Evolutionary conservation across 2,329 filamentous ascomycete species (phyloP), one percentile per base, ranked within the genome.

Genomic region (Sporothrix euskadiensis): DNA sequence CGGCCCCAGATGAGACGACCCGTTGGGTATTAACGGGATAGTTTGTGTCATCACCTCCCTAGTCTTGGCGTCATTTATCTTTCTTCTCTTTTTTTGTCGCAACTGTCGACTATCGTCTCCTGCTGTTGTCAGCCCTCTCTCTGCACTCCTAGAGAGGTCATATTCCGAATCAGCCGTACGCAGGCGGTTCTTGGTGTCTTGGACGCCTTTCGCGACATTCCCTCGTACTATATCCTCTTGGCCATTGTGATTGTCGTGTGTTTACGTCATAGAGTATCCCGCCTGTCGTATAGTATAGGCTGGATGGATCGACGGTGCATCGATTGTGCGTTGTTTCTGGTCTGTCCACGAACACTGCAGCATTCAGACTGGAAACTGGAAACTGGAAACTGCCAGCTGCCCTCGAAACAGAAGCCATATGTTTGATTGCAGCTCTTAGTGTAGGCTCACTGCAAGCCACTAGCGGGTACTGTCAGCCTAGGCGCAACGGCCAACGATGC

Each of bases 371-470:
- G 22, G 3, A 56, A 56, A n/a, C 2, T 26, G 52, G n/a, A 26
- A 9, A n/a, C n/a, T n/a, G 8, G 14, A 16, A 19, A 39, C 7
- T 49, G 63, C 41, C 41, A 52, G 44, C 44, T 35, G 7, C 22
- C 41, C 35, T 35, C 12, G 8, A 19, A 44, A 26, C 39, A 35
- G 54, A 3, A 39, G 39, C 56, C n/a, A 14, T 49, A 35, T 49
- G 39, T 63, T 63, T 63, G 41, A 71, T 71, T 63, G 44, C 57
- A n/a, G 3, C 7, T 41, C 16, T 52, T 73, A 73, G 72, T 73
- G 66, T 56, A 69, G 72, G 72, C 72, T 70, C 30, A 73, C 57
- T 70, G 39, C n/a, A 56, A 69, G 63, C 44, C 71, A 73, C 61
- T 63, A 69, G 19, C 26, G 35, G 56, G 30, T 26, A 26, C 47